A percentile compares a stretch with the other conserved stretches of the same genome.
Evolutionary conservation across 345 rosid species (phyloP).

Genomic region (Salix arbutifolia): DNA sequence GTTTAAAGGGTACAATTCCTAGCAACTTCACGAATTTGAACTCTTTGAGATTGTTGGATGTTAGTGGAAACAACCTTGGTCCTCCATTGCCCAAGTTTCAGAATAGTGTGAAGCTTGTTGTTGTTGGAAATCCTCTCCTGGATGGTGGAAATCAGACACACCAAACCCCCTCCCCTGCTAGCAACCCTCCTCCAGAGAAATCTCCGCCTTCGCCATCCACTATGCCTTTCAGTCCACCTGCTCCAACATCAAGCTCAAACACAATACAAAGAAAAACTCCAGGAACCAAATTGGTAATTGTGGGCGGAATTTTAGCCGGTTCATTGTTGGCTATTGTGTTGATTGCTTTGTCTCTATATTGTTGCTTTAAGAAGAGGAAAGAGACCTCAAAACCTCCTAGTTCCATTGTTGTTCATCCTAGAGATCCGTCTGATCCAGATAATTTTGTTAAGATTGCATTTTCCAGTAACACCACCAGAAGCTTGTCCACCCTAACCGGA

Average conservation of each 20-base stretch:
- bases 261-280: slow-evolving; percentile 3
- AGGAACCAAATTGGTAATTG: slow-evolving; percentile 9
- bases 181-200: slow-evolving; percentile 14
- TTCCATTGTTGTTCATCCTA: slow-evolving; percentile 37
- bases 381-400: slow-evolving; percentile 8
- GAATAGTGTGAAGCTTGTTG: slow-evolving; percentile 30
- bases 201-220: slow-evolving; percentile 11
- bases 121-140: slow-evolving; percentile 43
- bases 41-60: slow-evolving; percentile 39
- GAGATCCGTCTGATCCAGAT: slow-evolving; percentile 32
- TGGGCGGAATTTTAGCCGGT: slow-evolving; percentile 16
- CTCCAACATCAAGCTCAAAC: slow-evolving; percentile 15
- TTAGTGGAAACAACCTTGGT: slow-evolving; percentile 36
- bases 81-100: slow-evolving; percentile 47
- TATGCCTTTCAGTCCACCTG: slow-evolving; percentile 22
- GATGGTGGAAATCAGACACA: slow-evolving; percentile 15
- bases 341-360: slow-evolving; percentile 22
- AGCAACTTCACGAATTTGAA: slow-evolving; percentile 34
- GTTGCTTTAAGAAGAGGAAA: slow-evolving; percentile 26
- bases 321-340: slow-evolving; percentile 13
- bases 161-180: slow-evolving; percentile 12
- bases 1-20: slow-evolving; percentile 36
- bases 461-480: slow-evolving; percentile 18
- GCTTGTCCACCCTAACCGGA: slow-evolving; percentile 29
- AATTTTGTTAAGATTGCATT: slow-evolving; percentile 29